phyloP scores from a whole-genome alignment of 1,284 basidiomycete species.

The Coriolopsis trogii region DNA sequence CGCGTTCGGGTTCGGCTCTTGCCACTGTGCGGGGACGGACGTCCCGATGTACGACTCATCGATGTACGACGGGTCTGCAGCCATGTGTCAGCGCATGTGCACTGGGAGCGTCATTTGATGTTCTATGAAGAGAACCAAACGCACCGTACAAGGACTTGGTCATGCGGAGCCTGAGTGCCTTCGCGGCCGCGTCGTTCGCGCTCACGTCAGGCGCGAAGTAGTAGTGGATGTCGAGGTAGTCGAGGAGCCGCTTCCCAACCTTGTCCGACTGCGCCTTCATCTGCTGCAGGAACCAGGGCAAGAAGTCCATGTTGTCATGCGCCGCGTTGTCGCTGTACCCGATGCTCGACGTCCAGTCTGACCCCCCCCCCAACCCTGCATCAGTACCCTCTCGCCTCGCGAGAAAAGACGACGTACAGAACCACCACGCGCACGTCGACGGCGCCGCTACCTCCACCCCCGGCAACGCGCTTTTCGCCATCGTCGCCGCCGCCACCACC shows the following conservation, averaged over 20 bases:
- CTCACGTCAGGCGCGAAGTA: conserved; percentile 53
- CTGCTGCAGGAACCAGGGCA: conserved; percentile 54
- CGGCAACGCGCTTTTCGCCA: conserved; percentile 47
- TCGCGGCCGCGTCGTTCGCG: conserved; percentile 51
- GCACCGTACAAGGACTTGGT: conserved; percentile 47
- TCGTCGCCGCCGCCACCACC: conserved; percentile 43
- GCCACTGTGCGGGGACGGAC: conserved; percentile 43
- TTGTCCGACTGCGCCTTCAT: conserved; percentile 42
- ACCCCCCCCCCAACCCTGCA: conserved; percentile 8
- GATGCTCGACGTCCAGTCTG: conserved; percentile 50
- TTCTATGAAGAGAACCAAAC: not conserved
- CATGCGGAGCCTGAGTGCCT: conserved; percentile 49
- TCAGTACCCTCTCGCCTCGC: not conserved
- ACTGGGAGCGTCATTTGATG: not conserved
- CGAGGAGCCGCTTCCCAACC: conserved; percentile 44
- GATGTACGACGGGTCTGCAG: conserved; percentile 44
- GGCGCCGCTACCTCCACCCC: conserved; percentile 47
- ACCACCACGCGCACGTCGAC: conserved; percentile 56
- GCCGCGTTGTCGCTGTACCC: conserved; percentile 51
- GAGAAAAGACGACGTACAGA: conserved; percentile 39
- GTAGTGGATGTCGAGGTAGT: conserved; percentile 56
- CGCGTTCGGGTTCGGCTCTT: conserved; percentile 42
- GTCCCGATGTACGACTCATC: conserved; percentile 54
- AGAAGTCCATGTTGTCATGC: conserved; percentile 51
- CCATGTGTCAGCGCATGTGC: not conserved